Percentiles rank a stretch among this genome's conserved stretches.
Evolutionary conservation across 1,284 basidiomycete species (phyloP).

Genomic region (Ceratobasidium sp.): DNA sequence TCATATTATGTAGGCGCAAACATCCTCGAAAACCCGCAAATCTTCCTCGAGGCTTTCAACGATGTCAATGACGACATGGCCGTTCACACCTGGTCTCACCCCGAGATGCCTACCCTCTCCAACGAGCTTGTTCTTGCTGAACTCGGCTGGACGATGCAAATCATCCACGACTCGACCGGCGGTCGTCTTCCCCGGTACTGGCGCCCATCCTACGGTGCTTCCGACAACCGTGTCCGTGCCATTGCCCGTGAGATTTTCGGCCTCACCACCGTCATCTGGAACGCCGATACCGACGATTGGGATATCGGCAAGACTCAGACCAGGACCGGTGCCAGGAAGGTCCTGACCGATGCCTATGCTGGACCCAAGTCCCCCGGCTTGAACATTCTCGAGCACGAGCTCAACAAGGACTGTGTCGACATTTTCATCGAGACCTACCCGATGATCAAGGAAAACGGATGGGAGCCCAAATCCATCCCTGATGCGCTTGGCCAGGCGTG

Average conservation of each 20-base stretch:
- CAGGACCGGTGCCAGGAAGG: slow-evolving; percentile 52
- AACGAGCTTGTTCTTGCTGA: slow-evolving; percentile 76
- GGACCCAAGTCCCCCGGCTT: slow-evolving; percentile 75
- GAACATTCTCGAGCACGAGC: slow-evolving; percentile 84
- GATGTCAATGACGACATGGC: slow-evolving; percentile 65
- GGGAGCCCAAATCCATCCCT: slow-evolving; percentile 67
- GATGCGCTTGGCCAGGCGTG: slow-evolving; percentile 52
- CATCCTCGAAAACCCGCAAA: slow-evolving; percentile 62
- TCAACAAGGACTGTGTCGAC: slow-evolving; percentile 64
- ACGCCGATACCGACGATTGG: slow-evolving; percentile 59
- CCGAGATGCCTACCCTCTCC: slow-evolving; percentile 77
- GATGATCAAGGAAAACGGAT: slow-evolving; percentile 66
- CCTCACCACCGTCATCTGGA: slow-evolving; percentile 76
- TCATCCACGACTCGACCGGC: slow-evolving; percentile 81
- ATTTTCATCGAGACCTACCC: slow-evolving; percentile 75
- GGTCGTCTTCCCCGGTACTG: slow-evolving; percentile 74
- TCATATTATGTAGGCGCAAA: slow-evolving; percentile 66
- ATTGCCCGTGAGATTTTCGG: slow-evolving; percentile 75
- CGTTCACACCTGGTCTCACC: slow-evolving; percentile 82
- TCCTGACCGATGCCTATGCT: slow-evolving; percentile 63
- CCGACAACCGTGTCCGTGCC: slow-evolving; percentile 72
- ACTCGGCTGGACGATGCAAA: slow-evolving; percentile 82
- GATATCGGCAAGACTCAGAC: slow-evolving; percentile 45
- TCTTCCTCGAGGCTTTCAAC: slow-evolving; percentile 61
- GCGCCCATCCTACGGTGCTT: slow-evolving; percentile 81